These are phyloP conservation scores for Arthrobotrys sphaeroides DNA, from an alignment of 2,329 filamentous ascomycete genomes.

Conservation along the genomic window DNA sequence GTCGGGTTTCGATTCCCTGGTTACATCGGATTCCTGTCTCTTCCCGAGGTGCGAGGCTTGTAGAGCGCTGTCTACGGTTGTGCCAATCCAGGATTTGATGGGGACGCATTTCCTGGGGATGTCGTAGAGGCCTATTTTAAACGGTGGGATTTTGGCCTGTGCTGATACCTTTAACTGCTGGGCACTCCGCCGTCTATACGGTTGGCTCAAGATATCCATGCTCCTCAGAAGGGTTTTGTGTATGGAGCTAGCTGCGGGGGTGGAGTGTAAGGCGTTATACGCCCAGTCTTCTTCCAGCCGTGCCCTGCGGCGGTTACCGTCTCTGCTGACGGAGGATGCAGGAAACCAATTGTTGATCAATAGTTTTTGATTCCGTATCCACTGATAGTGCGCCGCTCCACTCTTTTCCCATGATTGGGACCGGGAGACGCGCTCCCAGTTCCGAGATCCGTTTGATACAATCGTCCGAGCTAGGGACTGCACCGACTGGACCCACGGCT, in stretches of 20 bases:
- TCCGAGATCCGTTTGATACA: not conserved
- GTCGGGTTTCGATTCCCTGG: too few species aligned
- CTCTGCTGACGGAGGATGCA: not conserved
- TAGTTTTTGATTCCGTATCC: not conserved
- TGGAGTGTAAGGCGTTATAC: not conserved
- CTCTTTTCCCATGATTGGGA: not conserved
- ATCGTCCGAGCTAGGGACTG: not conserved
- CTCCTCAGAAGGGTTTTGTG: conserved; percentile 15
- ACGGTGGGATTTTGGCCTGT: not conserved
- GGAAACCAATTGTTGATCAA: not conserved
- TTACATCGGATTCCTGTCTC: too few species aligned
- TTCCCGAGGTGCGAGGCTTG: too few species aligned
- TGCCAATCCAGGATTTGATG: not conserved
- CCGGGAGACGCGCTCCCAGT: not conserved
- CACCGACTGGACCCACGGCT: not conserved
- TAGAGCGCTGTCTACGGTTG: not conserved
- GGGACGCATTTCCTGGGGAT: not conserved
- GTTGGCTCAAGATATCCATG: conserved; percentile 25
- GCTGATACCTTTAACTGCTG: not conserved
- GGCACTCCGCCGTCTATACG: not conserved
- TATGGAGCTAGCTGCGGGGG: not conserved
- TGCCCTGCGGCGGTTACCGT: not conserved
- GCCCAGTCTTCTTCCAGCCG: conserved; percentile 1
- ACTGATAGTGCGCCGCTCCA: not conserved
- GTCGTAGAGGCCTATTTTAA: too few species aligned